Base-by-base conservation (phyloP, 441 rosid genomes). In the Mallotus japonicus region DNA sequence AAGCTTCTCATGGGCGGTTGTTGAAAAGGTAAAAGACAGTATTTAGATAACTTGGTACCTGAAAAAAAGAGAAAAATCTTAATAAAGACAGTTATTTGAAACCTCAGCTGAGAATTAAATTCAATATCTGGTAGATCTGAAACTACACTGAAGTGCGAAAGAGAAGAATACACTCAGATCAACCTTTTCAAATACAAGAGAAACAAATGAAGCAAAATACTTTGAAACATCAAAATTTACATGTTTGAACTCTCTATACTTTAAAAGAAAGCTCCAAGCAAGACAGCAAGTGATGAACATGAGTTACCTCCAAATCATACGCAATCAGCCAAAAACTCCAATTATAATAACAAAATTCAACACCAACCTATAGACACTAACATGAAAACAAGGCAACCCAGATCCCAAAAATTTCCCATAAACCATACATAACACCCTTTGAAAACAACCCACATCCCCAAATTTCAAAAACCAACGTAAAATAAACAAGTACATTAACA, bases 41-140 rank as follows among this genome's bases (percentile, higher is more conserved):
- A 37, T 37, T 37, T 37, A 0, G 40, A 37, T 6, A 4, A 5
- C 40, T 37, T 1, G 40, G 6, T 37, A 37, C 40, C 40, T 37
- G 40, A 4, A 37, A 37, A 17, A 50, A 16, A 24, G 14, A 20
- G 24, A 24, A 47, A 46, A 67, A 42, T 63, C 72, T 17, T 16
- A 56, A 40, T 55, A 65, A 53, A 19, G 57, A 60, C 62, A 56
- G 65, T 53, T 62, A 15, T 71, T 54, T 60, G 20, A 59, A 71
- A 44, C 20, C 65, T 55, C 32, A 66, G 65, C 71, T 13, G 20
- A 75, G 49, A 70, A 62, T 65, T 62, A 42, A 64, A 53, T 64
- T 78, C 46, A 56, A 16, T 57, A 13, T 72, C 80, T 67, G 60
- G 78, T 67, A 75, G 82, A 83, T 86, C 89, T 83, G 86, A 24